These are phyloP conservation scores for Coniochaeta hoffmannii DNA, from an alignment of 2,329 filamentous ascomycete genomes.

Conservation along the genomic window DNA sequence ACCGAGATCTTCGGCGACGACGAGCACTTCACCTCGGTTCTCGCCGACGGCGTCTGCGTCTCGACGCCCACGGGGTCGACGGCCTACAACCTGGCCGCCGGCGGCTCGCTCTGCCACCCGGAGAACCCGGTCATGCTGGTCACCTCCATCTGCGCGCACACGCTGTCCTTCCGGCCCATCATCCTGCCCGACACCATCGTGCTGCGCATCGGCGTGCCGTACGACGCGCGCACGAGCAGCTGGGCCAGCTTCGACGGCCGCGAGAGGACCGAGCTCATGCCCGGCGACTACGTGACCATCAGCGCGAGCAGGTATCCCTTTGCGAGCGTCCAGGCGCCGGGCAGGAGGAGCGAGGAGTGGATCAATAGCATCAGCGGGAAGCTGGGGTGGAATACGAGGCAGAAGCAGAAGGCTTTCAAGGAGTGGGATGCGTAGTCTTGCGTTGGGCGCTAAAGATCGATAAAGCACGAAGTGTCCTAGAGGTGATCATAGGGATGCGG, in stretches of 20 bases:
- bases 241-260: constrained; percentile 99
- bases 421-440: constrained; percentile 27
- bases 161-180: constrained; percentile 90
- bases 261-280: constrained; percentile 71
- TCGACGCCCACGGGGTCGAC: constrained; percentile 93
- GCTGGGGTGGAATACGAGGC: constrained; percentile 72
- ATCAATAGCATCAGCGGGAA: constrained; percentile 74
- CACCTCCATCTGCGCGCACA: constrained; percentile 91
- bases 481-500: too few relatives aligned
- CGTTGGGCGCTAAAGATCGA: too few relatives aligned
- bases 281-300: constrained; percentile 80
- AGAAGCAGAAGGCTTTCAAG: constrained; percentile 62
- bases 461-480: too few relatives aligned
- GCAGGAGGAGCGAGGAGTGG: constrained; percentile 68
- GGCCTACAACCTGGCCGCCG: constrained; percentile 90
- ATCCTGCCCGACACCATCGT: constrained; percentile 96
- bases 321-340: constrained; percentile 65
- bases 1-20: constrained; percentile 93
- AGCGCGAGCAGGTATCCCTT: constrained; percentile 76
- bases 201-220: constrained; percentile 86
- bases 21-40: constrained; percentile 88
- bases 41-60: constrained; percentile 88
- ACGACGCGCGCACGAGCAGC: constrained; percentile 77
- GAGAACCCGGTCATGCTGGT: constrained; percentile 95
- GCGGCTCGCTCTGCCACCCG: constrained; percentile 90